A percentile compares a stretch with the other conserved stretches of the same genome.
Evolutionary conservation across 768 basidiomycete genomes (phyloP).

Genomic region (Sutorius australiensis): DNA sequence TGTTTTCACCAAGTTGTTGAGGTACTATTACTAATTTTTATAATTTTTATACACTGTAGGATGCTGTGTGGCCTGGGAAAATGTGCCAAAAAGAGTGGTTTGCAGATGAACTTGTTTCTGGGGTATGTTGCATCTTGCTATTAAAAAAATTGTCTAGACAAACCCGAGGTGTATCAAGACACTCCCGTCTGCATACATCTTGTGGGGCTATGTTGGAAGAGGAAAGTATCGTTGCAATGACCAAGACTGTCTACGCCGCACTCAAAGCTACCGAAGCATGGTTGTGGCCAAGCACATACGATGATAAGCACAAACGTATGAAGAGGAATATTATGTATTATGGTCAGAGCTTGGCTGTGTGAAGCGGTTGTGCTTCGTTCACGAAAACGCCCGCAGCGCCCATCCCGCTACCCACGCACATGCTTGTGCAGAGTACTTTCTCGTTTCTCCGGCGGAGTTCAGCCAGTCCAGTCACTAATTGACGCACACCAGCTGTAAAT

Average conservation of each 20-base stretch:
- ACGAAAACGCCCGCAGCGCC: slow-evolving; percentile 80
- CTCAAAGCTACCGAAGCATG: slow-evolving; percentile 30
- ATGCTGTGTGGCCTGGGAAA: no score
- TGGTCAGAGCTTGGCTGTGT: slow-evolving; percentile 24
- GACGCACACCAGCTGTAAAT: slow-evolving; percentile 70
- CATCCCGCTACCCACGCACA: slow-evolving; percentile 86
- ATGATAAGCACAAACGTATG: not conserved
- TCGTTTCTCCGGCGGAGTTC: slow-evolving; percentile 69
- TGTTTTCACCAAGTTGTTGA: no score
- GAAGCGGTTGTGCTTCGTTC: slow-evolving; percentile 47
- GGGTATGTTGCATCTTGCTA: not conserved
- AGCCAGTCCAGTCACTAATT: slow-evolving; percentile 84
- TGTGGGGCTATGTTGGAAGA: slow-evolving; percentile 68
- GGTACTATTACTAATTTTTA: no score
- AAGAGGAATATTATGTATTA: not conserved
- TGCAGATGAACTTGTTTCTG: no score
- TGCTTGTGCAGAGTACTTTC: slow-evolving; percentile 75
- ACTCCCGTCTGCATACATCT: slow-evolving; percentile 66
- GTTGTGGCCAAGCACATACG: not conserved
- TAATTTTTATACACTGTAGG: no score
- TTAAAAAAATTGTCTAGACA: slow-evolving; percentile 42
- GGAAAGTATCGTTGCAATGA: slow-evolving; percentile 68
- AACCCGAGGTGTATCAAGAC: slow-evolving; percentile 50
- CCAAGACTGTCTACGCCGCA: slow-evolving; percentile 59
- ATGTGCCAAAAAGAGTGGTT: no score